Percentiles rank a stretch among this genome's conserved stretches.
phyloP scores from a whole-genome alignment of 2,329 filamentous ascomycete species.

The Botrytis cinerea region DNA sequence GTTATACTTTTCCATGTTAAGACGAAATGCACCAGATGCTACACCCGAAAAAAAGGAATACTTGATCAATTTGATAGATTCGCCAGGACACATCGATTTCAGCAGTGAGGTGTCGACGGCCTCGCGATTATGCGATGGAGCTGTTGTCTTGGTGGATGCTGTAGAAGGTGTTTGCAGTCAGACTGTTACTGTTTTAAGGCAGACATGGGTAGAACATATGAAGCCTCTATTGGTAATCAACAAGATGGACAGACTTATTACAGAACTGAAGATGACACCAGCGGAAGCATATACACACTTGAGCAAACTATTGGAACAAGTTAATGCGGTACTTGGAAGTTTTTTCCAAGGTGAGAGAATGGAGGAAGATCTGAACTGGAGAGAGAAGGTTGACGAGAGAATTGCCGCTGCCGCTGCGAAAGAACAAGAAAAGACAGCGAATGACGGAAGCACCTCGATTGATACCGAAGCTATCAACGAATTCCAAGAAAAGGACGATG shows the following conservation, averaged over 20 bases:
- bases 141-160: constrained; percentile 90
- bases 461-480: constrained; percentile 60
- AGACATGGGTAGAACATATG: constrained; percentile 93
- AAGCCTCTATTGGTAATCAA: constrained; percentile 96
- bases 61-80: constrained; percentile 96
- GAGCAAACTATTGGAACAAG: constrained; percentile 86
- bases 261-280: constrained; percentile 91
- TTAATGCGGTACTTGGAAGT: constrained; percentile 95
- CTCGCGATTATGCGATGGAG: constrained; percentile 90
- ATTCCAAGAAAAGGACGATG: constrained; percentile 90
- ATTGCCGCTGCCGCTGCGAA: constrained; percentile 70
- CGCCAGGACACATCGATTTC: constrained; percentile 97
- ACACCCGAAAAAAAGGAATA: constrained; percentile 80
- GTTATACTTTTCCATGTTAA: constrained; percentile 88
- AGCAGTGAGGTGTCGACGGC: constrained; percentile 97
- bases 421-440: constrained; percentile 50
- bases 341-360: constrained; percentile 98
- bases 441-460: constrained; percentile 42
- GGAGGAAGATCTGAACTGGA: constrained; percentile 97
- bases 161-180: constrained; percentile 98
- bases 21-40: constrained; percentile 68
- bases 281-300: constrained; percentile 87
- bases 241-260: constrained; percentile 94
- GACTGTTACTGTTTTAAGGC: constrained; percentile 92
- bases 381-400: constrained; percentile 86